Evolutionary conservation across 2,329 filamentous ascomycete species (phyloP).

Genomic region (Fusarium setosum): DNA sequence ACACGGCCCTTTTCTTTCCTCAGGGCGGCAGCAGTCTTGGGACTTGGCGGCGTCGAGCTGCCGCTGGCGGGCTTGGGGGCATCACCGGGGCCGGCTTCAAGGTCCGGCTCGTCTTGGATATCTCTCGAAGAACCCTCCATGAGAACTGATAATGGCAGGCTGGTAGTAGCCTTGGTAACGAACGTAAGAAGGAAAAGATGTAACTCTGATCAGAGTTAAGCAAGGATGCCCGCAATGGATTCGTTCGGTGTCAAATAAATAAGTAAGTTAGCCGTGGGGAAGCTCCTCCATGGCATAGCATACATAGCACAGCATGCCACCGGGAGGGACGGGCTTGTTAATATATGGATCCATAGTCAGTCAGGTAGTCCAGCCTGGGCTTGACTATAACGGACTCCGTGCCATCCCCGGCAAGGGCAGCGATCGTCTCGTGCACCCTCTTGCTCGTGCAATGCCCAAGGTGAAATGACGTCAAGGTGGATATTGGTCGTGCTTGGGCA

Average conservation of each 20-base stretch:
- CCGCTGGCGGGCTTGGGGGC: conserved; percentile 7
- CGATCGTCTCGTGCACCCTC: conserved; percentile 24
- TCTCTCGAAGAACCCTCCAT: conserved; percentile 38
- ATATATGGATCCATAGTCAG: conserved; percentile 27
- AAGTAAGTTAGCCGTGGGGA: conserved; percentile 22
- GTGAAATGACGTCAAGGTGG: conserved; percentile 37
- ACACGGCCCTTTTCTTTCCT: conserved; percentile 59
- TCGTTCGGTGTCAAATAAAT: no score
- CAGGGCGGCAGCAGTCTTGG: conserved; percentile 26
- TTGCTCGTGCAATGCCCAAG: conserved; percentile 24
- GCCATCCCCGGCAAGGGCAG: conserved; percentile 33
- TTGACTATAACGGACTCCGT: conserved; percentile 12
- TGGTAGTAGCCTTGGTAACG: conserved; percentile 11
- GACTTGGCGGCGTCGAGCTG: conserved; percentile 21
- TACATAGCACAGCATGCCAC: no score
- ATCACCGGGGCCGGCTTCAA: conserved; percentile 29
- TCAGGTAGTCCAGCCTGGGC: not conserved
- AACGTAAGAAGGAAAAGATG: conserved; percentile 21
- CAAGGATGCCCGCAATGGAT: conserved; percentile 18
- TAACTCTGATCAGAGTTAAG: conserved; percentile 18
- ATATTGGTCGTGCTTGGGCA: conserved; percentile 6
- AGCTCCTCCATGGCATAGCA: conserved; percentile 1
- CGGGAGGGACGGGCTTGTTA: conserved; percentile 22
- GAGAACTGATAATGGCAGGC: not conserved
- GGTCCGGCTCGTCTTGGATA: conserved; percentile 37